A percentile compares a stretch with the other conserved stretches of the same genome.
Evolutionary conservation across 306 rosid species (phyloP).

Genomic region (Begonia loranthoides): DNA sequence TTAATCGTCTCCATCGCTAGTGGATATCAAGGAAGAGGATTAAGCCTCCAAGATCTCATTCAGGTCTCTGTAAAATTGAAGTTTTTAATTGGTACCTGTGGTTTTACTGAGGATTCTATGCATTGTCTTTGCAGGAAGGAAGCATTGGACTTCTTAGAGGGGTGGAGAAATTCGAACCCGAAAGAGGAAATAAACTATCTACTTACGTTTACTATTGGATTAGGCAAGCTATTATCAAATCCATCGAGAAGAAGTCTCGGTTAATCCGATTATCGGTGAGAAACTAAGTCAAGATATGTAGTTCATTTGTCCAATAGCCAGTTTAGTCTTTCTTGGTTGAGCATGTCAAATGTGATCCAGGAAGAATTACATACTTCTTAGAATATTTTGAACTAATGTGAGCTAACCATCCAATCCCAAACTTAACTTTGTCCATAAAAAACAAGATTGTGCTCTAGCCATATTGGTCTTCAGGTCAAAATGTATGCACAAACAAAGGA

Average conservation of each 20-base stretch:
- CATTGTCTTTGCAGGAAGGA: constrained; percentile 44
- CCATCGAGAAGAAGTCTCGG: constrained; percentile 58
- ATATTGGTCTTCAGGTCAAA: too few relatives aligned
- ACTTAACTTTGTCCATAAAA: too few relatives aligned
- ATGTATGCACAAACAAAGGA: too few relatives aligned
- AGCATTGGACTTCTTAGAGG: constrained; percentile 74
- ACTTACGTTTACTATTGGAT: constrained; percentile 93
- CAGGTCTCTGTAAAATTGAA: constrained; percentile 33
- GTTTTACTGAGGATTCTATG: constrained; percentile 1
- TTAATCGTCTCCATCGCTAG: constrained; percentile 58
- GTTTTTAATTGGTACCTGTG: neutral
- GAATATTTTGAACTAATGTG: too few relatives aligned
- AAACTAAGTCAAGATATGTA: constrained; percentile 8
- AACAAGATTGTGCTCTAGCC: too few relatives aligned
- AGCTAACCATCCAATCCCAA: too few relatives aligned
- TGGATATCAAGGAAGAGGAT: constrained; percentile 58
- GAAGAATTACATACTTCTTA: too few relatives aligned
- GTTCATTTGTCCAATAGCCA: neutral
- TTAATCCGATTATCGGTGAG: constrained; percentile 73
- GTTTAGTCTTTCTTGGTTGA: too few relatives aligned
- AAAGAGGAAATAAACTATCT: constrained; percentile 56
- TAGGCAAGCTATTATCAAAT: constrained; percentile 62
- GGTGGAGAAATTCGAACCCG: constrained; percentile 60
- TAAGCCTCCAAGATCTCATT: constrained; percentile 63
- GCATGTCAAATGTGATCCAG: too few relatives aligned